phyloP scores from a whole-genome alignment of 2,329 filamentous ascomycete genomes.

The Botryotinia calthae region DNA sequence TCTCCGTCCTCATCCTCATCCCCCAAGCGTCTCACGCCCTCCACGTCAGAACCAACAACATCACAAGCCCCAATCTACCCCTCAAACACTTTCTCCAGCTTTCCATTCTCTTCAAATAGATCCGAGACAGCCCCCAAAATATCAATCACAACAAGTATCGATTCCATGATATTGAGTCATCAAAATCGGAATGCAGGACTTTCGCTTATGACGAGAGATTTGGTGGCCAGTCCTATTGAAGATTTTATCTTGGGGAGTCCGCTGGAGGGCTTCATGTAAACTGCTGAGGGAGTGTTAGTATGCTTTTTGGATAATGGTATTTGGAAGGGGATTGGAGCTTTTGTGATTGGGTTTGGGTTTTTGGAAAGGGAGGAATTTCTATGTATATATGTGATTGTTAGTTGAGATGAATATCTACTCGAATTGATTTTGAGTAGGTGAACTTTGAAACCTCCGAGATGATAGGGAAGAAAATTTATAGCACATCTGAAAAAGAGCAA shows the following conservation, averaged over 20 bases:
- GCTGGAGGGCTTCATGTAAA: neutral
- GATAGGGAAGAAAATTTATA: neutral
- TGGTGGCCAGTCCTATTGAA: neutral
- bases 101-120: neutral
- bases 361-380: neutral
- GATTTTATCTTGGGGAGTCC: conserved; percentile 1
- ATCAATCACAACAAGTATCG: neutral
- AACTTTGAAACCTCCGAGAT: no score
- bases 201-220: neutral
- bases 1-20: neutral
- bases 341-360: neutral
- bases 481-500: no score
- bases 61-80: neutral
- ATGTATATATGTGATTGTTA: neutral
- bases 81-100: neutral
- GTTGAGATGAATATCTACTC: neutral
- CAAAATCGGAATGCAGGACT: neutral
- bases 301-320: neutral
- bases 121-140: neutral
- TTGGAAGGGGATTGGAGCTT: neutral
- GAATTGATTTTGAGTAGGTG: neutral
- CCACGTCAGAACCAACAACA: neutral
- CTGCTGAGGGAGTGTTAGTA: neutral
- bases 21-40: neutral
- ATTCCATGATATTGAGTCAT: neutral